Evolutionary conservation across 768 basidiomycete species (phyloP).

Genomic region (Hortiboletus flavorubellus): DNA sequence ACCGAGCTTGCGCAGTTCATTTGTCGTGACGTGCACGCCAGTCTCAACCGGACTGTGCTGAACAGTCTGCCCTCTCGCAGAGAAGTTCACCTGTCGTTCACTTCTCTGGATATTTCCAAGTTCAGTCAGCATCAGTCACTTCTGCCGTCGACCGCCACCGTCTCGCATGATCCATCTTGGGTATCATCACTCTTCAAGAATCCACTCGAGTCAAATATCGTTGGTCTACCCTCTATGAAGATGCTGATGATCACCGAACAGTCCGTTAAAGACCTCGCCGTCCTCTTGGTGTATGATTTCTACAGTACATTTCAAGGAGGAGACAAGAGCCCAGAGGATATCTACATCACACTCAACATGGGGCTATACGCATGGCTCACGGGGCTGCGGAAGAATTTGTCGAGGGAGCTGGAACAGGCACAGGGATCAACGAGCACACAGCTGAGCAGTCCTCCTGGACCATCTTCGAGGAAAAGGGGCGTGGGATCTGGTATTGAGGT

Average conservation of each 20-base stretch:
- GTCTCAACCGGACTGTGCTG: conserved; percentile 59
- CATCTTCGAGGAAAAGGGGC: conserved; percentile 36
- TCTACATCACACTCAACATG: conserved; percentile 84
- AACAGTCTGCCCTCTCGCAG: conserved; percentile 51
- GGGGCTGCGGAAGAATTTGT: conserved; percentile 67
- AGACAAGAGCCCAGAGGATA: conserved; percentile 61
- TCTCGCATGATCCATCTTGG: conserved; percentile 52
- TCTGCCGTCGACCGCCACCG: conserved; percentile 36
- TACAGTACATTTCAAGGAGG: conserved; percentile 63
- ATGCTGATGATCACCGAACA: conserved; percentile 80
- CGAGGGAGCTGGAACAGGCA: conserved; percentile 75
- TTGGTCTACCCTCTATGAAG: conserved; percentile 77
- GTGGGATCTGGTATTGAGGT: conserved; percentile 11
- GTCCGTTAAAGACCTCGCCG: conserved; percentile 35
- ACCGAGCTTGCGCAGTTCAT: conserved; percentile 73
- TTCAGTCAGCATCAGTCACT: conserved; percentile 60
- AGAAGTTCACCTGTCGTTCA: conserved; percentile 69
- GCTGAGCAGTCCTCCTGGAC: conserved; percentile 31
- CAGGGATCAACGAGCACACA: conserved; percentile 54
- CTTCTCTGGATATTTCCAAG: conserved; percentile 73
- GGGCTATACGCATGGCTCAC: conserved; percentile 81
- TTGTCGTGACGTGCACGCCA: conserved; percentile 64
- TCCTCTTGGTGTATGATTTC: conserved; percentile 63
- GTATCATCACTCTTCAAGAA: conserved; percentile 56
- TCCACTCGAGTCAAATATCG: conserved; percentile 68